These are phyloP conservation scores for Coemansia sp. DNA, from an alignment of 192 early-diverging fungal species.

Conservation along the genomic window DNA sequence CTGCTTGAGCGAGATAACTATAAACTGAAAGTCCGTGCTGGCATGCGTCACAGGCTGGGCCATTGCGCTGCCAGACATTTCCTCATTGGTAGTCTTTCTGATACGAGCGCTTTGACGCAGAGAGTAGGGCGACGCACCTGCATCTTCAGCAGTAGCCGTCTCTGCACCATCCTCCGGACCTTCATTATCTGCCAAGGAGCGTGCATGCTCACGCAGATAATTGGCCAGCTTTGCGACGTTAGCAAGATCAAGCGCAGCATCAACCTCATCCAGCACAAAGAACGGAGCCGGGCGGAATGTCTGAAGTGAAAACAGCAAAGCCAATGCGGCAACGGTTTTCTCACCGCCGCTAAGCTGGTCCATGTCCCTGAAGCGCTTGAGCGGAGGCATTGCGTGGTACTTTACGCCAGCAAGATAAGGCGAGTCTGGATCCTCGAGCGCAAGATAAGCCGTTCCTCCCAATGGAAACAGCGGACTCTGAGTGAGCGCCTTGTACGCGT, in stretches of 20 bases:
- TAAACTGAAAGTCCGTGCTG: slow-evolving; percentile 79
- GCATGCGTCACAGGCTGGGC: slow-evolving; percentile 1
- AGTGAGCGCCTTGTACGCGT: slow-evolving; percentile 95
- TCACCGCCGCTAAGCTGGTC: slow-evolving; percentile 98
- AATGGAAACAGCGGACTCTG: slow-evolving; percentile 78
- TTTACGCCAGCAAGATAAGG: slow-evolving; percentile 92
- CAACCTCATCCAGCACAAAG: slow-evolving; percentile 99
- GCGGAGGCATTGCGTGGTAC: slow-evolving; percentile 99
- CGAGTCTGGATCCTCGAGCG: slow-evolving; percentile 90
- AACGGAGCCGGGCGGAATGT: slow-evolving; percentile 95
- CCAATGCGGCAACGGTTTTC: slow-evolving; percentile 97
- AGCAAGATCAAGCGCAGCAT: slow-evolving; percentile 95
- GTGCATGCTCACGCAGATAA: slow-evolving; percentile 78
- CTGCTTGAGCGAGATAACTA: slow-evolving; percentile 96
- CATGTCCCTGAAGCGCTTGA: slow-evolving; percentile 99
- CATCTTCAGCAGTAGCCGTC: not conserved
- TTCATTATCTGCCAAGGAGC: slow-evolving; percentile 17
- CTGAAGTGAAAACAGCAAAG: slow-evolving; percentile 96
- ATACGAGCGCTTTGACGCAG: slow-evolving; percentile 35
- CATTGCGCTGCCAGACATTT: not conserved
- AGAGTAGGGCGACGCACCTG: slow-evolving; percentile 23
- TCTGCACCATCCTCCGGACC: not conserved
- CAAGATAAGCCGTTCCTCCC: slow-evolving; percentile 94
- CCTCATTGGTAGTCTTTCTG: slow-evolving; percentile 15
- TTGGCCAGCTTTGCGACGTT: slow-evolving; percentile 92